Conservation (phyloP, 78 protist genomes). For the Dictyostelium discoideum region DNA sequence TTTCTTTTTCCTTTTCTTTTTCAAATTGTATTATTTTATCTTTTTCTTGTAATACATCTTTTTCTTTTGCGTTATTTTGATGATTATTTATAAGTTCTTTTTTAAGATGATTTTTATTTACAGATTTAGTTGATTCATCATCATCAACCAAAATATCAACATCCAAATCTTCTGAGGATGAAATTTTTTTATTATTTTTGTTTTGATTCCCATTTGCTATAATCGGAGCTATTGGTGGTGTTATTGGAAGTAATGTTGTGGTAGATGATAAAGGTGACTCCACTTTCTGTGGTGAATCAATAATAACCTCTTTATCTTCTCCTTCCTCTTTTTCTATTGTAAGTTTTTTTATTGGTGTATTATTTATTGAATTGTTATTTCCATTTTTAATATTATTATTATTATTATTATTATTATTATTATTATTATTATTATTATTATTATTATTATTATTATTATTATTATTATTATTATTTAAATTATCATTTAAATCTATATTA, state of each 20-base stretch:
- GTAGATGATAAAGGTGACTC: neutral
- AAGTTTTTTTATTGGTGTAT: neutral
- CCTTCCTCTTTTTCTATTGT: neutral
- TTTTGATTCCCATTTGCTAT: neutral
- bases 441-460: neutral
- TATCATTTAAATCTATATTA: neutral
- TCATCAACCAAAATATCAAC: slow-evolving; percentile 55
- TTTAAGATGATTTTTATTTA: neutral
- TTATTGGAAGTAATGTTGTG: neutral
- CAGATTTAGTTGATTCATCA: neutral
- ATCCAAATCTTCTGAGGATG: slow-evolving; percentile 27
- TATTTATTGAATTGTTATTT: too few relatives aligned
- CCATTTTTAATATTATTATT: neutral
- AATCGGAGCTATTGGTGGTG: neutral
- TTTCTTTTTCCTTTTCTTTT: neutral
- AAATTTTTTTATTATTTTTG: neutral
- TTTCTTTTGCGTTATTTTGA: neutral
- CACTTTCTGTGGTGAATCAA: slow-evolving; percentile 30
- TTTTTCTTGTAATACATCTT: neutral
- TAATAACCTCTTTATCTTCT: neutral
- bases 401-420: neutral
- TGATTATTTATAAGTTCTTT: neutral
- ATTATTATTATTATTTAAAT: neutral
- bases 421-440: neutral
- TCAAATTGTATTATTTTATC: neutral